Evolutionary conservation across 192 early-diverging fungal genomes (phyloP).

Genomic region (Coemansia sp.): DNA sequence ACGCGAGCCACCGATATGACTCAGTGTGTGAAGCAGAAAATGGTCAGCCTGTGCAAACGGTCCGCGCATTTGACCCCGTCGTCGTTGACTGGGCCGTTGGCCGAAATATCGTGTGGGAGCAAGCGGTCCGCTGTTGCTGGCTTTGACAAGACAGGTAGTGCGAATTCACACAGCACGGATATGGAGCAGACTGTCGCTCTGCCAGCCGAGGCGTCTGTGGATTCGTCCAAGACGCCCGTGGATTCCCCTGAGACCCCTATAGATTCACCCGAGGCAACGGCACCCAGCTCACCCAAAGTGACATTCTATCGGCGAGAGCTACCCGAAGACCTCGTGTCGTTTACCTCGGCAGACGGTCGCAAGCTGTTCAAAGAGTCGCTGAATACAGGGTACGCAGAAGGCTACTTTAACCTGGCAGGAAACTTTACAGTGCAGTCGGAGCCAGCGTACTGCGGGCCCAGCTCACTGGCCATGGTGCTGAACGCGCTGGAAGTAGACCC

Average conservation of each 20-base stretch:
- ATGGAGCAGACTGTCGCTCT: too few relatives aligned
- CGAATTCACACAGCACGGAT: too few relatives aligned
- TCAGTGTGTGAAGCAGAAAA: slow-evolving; percentile 23
- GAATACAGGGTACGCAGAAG: slow-evolving; percentile 74
- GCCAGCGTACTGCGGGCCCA: slow-evolving; percentile 86
- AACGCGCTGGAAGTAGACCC: slow-evolving; percentile 93
- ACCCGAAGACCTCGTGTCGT: slow-evolving; percentile 66
- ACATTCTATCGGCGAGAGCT: slow-evolving; percentile 67
- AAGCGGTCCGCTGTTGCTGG: neutral
- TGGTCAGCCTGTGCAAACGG: slow-evolving; percentile 25
- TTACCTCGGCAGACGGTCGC: slow-evolving; percentile 78
- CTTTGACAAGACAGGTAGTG: neutral
- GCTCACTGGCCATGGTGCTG: slow-evolving; percentile 89
- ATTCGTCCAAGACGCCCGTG: neutral
- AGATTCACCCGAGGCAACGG: neutral
- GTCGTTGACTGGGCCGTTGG: neutral
- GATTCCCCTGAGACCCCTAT: neutral
- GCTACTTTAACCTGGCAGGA: slow-evolving; percentile 81
- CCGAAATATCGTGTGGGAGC: slow-evolving; percentile 2
- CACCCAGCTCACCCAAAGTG: slow-evolving; percentile 22
- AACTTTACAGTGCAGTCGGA: slow-evolving; percentile 92
- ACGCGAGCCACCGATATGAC: neutral
- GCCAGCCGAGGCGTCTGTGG: too few relatives aligned
- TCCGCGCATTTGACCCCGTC: slow-evolving; percentile 3
- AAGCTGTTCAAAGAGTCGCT: slow-evolving; percentile 77